Conservation (phyloP, 345 rosid genomes). For the Erysimum cheiranthoides region DNA sequence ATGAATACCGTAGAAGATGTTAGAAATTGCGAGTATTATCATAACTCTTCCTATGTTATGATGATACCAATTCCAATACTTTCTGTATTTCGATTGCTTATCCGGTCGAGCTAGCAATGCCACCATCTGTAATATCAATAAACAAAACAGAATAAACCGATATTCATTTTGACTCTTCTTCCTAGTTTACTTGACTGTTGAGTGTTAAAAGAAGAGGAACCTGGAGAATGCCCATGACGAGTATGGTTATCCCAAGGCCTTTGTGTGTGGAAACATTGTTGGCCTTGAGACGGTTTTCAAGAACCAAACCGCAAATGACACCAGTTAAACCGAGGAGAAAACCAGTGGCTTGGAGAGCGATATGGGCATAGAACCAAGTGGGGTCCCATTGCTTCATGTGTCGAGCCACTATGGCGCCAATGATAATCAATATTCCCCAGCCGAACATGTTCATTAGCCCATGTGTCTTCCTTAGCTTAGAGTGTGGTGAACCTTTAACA, state of each 20-base stretch:
- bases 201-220: constrained; percentile 34
- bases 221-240: constrained; percentile 85
- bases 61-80: constrained; percentile 89
- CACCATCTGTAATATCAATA: constrained; percentile 49
- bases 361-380: constrained; percentile 72
- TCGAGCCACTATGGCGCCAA: constrained; percentile 71
- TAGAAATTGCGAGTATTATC: constrained; percentile 61
- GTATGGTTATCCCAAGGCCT: constrained; percentile 68
- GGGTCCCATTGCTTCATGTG: constrained; percentile 69
- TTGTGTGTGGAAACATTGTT: constrained; percentile 64
- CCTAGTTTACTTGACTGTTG: not conserved
- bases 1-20: constrained; percentile 88
- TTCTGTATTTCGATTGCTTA: constrained; percentile 60
- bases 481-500: constrained; percentile 41
- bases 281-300: constrained; percentile 52
- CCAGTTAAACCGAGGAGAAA: constrained; percentile 66
- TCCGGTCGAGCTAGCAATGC: constrained; percentile 73
- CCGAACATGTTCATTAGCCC: constrained; percentile 76
- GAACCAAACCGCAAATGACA: constrained; percentile 61
- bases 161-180: not conserved
- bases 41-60: constrained; percentile 62
- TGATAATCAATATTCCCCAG: constrained; percentile 74
- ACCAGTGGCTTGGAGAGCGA: constrained; percentile 55
- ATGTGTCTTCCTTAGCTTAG: constrained; percentile 65
- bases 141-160: constrained; percentile 1